Percentiles rank a stretch among this genome's conserved stretches.
Conservation (phyloP, 345 rosid genomes). For the Salix viminalis region DNA sequence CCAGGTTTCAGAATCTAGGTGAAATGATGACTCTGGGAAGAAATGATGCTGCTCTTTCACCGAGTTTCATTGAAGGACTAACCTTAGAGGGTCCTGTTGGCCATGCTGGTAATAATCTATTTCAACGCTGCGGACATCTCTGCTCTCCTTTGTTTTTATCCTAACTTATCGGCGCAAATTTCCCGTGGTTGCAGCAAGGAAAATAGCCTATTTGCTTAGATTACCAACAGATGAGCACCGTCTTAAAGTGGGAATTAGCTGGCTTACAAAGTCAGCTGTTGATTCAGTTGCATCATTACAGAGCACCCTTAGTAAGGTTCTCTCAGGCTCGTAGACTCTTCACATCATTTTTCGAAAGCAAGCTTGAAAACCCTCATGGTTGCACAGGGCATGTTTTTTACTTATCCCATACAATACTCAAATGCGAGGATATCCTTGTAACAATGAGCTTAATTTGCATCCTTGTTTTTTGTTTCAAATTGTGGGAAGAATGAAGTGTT, state of each 20-base stretch:
- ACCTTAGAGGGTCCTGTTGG: slow-evolving; percentile 88
- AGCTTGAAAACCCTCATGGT: not conserved
- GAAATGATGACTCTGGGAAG: slow-evolving; percentile 96
- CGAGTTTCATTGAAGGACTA: slow-evolving; percentile 82
- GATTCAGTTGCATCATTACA: slow-evolving; percentile 75
- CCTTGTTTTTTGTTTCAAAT: too few species aligned
- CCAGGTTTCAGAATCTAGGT: slow-evolving; percentile 86
- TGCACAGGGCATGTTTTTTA: not conserved
- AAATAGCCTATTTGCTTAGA: slow-evolving; percentile 74
- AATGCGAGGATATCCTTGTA: too few species aligned
- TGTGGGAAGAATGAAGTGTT: too few species aligned
- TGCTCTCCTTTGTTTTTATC: not conserved
- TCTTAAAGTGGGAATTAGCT: slow-evolving; percentile 81
- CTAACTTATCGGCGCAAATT: not conserved
- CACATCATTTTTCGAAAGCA: not conserved
- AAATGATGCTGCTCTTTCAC: slow-evolving; percentile 79
- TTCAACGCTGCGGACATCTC: not conserved
- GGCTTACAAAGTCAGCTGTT: slow-evolving; percentile 74
- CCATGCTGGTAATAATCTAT: slow-evolving; percentile 50
- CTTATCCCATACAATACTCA: not conserved
- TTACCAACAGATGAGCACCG: slow-evolving; percentile 93
- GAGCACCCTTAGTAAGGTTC: slow-evolving; percentile 55
- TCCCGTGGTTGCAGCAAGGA: slow-evolving; percentile 56
- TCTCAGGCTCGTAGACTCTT: slow-evolving; percentile 38
- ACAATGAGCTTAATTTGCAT: too few species aligned